Base-by-base conservation (phyloP, 352 stramenopile species). In the Pythium pyrilobum region DNA sequence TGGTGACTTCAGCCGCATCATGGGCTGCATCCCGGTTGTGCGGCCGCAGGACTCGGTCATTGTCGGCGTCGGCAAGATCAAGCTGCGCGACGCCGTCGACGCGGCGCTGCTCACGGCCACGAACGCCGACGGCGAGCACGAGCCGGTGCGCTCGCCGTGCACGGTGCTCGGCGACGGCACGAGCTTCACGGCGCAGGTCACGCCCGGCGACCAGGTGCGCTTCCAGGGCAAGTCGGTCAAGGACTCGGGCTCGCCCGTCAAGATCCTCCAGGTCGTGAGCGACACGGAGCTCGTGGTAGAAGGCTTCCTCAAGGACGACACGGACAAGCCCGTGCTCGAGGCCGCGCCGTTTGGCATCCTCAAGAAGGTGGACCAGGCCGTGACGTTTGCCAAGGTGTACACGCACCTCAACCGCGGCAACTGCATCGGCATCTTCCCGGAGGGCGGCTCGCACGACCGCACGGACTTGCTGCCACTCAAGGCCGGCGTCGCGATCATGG, bases 381-480 rank as follows among this genome's bases (percentile, higher is more conserved):
- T 94, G 40, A 93, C 96, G 44, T 98, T 97, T 67, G 73, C 88
- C 31, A 91, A 90, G 56, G 92, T 98, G 38, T 97, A 97, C 66
- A 87, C 74, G 52, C 81, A 92, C 55, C 67, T 98, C 34, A 86
- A 92, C 51, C 74, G 81, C 18, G 92, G 89, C 12, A 82, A 96
- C 59, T 95, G 81, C 53, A 95, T 98, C 44, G 93, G 89, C 5
- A 99, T 99, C 41, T 99, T 99, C 62, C 97, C 97, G 0, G 97
- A 99, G 66, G 97, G 96, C 36, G 97, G 97, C 12, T 98, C 84
- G 25, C 97, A 99, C 69, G 97, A 99, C 67, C 78, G 96, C 57
- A 99, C 96, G 12, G 93, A 98, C 62, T 59, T 99, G 40, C 66
- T 99, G 29, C 96, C 96, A 16, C 80, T 99, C 23, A 99, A 99